A percentile compares a stretch with the other conserved stretches of the same genome.
These are phyloP conservation scores for Macrolepiota fuliginosa DNA, from an alignment of 768 basidiomycete species.

Conservation along the genomic window DNA sequence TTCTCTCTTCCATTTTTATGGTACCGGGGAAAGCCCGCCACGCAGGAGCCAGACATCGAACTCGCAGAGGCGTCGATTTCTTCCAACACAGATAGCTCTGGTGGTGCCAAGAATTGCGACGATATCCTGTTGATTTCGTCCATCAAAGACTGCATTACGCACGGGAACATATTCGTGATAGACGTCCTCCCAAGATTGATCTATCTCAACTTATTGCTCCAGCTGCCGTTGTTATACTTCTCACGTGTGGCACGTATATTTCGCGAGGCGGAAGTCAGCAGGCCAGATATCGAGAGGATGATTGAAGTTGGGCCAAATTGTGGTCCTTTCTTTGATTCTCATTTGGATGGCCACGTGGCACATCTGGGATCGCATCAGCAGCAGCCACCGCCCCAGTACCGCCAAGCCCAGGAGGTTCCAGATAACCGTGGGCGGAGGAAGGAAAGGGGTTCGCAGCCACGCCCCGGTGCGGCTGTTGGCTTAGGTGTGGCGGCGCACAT, in stretches of 20 bases:
- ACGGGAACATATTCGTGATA: constrained; percentile 26
- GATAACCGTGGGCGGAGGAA: background rate
- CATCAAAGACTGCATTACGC: constrained; percentile 18
- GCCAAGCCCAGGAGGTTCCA: background rate
- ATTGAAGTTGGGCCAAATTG: constrained; percentile 25
- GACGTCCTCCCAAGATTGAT: constrained; percentile 42
- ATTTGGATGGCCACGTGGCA: background rate
- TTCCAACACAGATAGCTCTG: constrained; percentile 17
- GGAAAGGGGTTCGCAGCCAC: background rate
- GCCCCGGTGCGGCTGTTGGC: background rate
- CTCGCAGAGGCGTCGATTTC: constrained; percentile 13
- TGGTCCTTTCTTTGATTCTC: constrained; percentile 15
- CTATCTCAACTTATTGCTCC: constrained; percentile 51
- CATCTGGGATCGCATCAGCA: background rate
- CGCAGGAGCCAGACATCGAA: constrained; percentile 32
- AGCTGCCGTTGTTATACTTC: constrained; percentile 79
- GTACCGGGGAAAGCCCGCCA: constrained; percentile 19
- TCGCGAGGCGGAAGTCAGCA: constrained; percentile 74
- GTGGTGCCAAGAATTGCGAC: constrained; percentile 27
- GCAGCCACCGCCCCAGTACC: background rate
- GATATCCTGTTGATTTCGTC: constrained; percentile 25
- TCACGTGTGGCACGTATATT: constrained; percentile 75
- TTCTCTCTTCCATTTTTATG: constrained; percentile 17
- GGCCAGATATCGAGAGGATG: constrained; percentile 66
- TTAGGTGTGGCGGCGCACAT: background rate